A percentile compares a stretch with the other conserved stretches of the same genome.
These are phyloP conservation scores for Hypoxylon lienhwacheense DNA, from an alignment of 495 filamentous ascomycete genomes.

Conservation along the genomic window DNA sequence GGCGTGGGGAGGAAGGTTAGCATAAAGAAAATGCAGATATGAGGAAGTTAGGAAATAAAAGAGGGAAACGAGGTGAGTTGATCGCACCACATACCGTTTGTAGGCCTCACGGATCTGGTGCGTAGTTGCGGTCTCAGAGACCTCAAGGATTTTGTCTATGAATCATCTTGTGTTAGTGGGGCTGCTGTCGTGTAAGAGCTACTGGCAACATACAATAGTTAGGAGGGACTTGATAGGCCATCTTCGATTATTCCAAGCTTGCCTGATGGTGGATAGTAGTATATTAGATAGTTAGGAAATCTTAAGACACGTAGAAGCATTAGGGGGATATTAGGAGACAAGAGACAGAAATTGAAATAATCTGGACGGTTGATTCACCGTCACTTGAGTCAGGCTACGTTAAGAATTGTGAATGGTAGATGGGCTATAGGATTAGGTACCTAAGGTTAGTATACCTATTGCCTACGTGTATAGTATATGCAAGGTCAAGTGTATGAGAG, in stretches of 20 bases:
- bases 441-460: no score
- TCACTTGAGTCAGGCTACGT: constrained; percentile 15
- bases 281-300: no score
- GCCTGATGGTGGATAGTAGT: background rate
- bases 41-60: background rate
- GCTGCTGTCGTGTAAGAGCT: background rate
- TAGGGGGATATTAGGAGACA: background rate
- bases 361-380: constrained; percentile 8
- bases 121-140: constrained; percentile 71
- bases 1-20: background rate
- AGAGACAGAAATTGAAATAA: background rate
- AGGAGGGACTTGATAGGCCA: constrained; percentile 47
- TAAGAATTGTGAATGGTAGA: constrained; percentile 5
- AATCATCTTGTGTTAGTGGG: constrained; percentile 24
- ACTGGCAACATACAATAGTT: constrained; percentile 54
- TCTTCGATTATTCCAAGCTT: constrained; percentile 28
- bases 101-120: constrained; percentile 93
- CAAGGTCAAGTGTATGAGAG: no score
- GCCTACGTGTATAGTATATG: background rate
- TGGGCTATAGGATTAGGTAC: no score
- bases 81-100: constrained; percentile 79
- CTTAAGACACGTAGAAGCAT: no score
- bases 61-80: no score
- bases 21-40: background rate
- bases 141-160: constrained; percentile 60